phyloP scores from a whole-genome alignment of 768 basidiomycete species.

The Russula ochroleuca region DNA sequence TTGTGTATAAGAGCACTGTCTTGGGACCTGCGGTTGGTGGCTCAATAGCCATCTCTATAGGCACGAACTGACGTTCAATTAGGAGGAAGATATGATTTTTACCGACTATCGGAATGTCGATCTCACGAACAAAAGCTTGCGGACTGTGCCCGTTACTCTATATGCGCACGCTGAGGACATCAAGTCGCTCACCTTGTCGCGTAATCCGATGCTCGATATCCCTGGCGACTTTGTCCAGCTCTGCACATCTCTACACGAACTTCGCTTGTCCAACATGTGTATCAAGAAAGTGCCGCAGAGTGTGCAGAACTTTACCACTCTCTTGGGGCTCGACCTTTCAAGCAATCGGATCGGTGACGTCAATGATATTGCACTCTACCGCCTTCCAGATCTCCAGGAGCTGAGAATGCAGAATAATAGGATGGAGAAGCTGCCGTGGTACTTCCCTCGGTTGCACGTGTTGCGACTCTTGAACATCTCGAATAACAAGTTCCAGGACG shows the following conservation, averaged over 20 bases:
- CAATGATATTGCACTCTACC: conserved; percentile 78
- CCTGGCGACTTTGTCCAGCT: conserved; percentile 95
- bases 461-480: conserved; percentile 86
- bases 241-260: conserved; percentile 76
- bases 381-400: conserved; percentile 61
- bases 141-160: conserved; percentile 83
- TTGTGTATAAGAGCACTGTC: conserved; percentile 79
- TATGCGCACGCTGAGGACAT: conserved; percentile 84
- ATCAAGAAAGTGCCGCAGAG: conserved; percentile 90
- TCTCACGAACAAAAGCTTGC: conserved; percentile 72
- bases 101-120: conserved; percentile 76
- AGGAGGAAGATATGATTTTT: conserved; percentile 73
- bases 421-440: conserved; percentile 79
- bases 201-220: conserved; percentile 94
- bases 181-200: conserved; percentile 78
- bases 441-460: conserved; percentile 68
- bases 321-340: conserved; percentile 82
- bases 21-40: conserved; percentile 57
- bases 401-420: conserved; percentile 89
- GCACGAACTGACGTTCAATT: conserved; percentile 6
- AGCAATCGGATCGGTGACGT: conserved; percentile 89
- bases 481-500: conserved; percentile 82
- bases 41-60: background rate
- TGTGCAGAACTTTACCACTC: conserved; percentile 65
- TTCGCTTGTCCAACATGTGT: conserved; percentile 85